Percentiles rank a stretch among this genome's conserved stretches.
Evolutionary conservation across 164 flowering plant genomes (phyloP).

Genomic region (Cinnamomum chago): DNA sequence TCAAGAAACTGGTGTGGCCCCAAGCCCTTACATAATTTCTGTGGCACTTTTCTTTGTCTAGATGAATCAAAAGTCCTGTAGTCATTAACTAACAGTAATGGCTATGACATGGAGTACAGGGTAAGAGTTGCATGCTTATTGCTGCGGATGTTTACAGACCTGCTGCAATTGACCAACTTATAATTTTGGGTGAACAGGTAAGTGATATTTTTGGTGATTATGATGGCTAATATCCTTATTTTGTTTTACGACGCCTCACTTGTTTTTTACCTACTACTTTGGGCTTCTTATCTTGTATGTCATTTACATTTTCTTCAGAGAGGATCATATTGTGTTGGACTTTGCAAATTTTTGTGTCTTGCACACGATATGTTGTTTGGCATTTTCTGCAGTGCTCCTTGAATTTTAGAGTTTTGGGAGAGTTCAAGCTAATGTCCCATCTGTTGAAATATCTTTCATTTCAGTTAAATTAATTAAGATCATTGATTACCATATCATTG

Average conservation of each 20-base stretch:
- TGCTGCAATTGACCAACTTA: constrained; percentile 97
- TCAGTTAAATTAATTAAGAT: neutral
- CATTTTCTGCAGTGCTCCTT: neutral
- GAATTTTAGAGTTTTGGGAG: neutral
- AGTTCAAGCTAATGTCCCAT: neutral
- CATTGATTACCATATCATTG: neutral
- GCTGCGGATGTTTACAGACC: constrained; percentile 99
- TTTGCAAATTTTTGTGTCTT: neutral
- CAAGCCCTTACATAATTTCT: neutral
- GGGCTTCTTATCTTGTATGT: neutral
- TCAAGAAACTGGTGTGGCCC: constrained; percentile 73
- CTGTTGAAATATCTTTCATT: neutral
- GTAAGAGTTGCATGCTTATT: constrained; percentile 86
- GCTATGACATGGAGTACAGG: constrained; percentile 41
- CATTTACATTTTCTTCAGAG: neutral
- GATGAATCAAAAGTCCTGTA: neutral
- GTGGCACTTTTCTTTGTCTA: neutral
- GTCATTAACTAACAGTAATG: neutral
- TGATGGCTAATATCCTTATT: neutral
- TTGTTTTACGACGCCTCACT: neutral
- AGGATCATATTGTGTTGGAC: neutral
- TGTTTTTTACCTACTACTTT: neutral
- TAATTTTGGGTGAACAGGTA: constrained; percentile 90
- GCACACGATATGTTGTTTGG: neutral
- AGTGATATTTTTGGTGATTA: neutral